Conservation (phyloP, 164 flowering plant species). For the Hamamelis virginiana region DNA sequence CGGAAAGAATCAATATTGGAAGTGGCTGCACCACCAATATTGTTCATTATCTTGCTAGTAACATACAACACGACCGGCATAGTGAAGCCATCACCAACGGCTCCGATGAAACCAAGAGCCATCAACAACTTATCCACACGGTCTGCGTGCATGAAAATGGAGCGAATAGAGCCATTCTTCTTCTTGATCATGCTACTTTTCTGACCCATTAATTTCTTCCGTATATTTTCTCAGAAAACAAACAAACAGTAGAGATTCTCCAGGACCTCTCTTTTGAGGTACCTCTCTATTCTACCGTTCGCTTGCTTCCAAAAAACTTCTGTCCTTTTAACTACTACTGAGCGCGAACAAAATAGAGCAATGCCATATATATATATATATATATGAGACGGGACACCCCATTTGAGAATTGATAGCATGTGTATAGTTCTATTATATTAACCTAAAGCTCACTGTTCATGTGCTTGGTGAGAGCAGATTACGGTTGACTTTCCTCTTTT, state of each 20-base stretch:
- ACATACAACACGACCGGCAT: slow-evolving; percentile 44
- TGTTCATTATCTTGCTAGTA: slow-evolving; percentile 52
- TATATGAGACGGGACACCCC: not conserved
- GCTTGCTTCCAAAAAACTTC: not conserved
- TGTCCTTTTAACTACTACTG: not conserved
- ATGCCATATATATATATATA: not conserved
- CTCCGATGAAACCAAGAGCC: slow-evolving; percentile 54
- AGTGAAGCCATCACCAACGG: slow-evolving; percentile 56
- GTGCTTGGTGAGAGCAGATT: not conserved
- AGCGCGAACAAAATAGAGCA: not conserved
- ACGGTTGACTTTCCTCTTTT: slow-evolving; percentile 6
- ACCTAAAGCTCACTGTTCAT: not conserved
- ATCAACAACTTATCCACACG: slow-evolving; percentile 38
- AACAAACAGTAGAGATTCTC: not conserved
- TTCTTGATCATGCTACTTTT: not conserved
- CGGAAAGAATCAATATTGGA: slow-evolving; percentile 14
- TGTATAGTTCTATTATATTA: not conserved
- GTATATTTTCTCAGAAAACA: not conserved
- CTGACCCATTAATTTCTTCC: not conserved
- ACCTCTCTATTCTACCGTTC: not conserved
- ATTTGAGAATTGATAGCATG: not conserved
- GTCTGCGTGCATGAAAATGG: slow-evolving; percentile 68
- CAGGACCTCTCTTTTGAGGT: not conserved
- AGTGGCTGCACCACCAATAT: slow-evolving; percentile 34
- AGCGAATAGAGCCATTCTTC: slow-evolving; percentile 31